Percentiles rank a stretch among this genome's conserved stretches.
Conservation (phyloP, 345 rosid species). For the Citrus trifoliata region DNA sequence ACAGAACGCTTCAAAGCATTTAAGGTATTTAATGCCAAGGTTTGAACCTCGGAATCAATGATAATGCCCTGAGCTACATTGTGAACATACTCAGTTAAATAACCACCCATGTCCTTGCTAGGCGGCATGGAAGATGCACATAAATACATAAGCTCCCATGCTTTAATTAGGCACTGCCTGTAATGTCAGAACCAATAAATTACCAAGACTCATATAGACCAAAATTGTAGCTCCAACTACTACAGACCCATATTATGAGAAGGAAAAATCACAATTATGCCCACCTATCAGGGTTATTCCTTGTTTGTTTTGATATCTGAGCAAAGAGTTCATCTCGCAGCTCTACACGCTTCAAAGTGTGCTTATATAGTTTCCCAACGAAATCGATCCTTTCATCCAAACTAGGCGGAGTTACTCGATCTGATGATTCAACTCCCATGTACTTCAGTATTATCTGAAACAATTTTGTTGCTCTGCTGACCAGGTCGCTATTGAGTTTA, state of each 20-base stretch:
- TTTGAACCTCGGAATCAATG: constrained; percentile 74
- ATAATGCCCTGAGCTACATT: constrained; percentile 64
- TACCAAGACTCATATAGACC: constrained; percentile 4
- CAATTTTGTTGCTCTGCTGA: constrained; percentile 80
- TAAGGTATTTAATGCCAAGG: constrained; percentile 74
- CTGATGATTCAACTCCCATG: constrained; percentile 91
- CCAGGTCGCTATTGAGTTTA: constrained; percentile 75
- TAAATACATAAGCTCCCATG: constrained; percentile 95
- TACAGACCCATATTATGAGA: background rate
- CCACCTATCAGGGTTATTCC: constrained; percentile 89
- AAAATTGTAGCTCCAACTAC: background rate
- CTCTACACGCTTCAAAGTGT: constrained; percentile 84
- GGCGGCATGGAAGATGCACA: constrained; percentile 99
- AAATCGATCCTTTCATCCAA: constrained; percentile 87
- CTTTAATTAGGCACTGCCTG: constrained; percentile 82
- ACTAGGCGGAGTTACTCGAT: constrained; percentile 62
- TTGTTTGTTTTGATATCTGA: constrained; percentile 94
- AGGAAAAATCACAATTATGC: background rate
- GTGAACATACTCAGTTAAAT: constrained; percentile 87
- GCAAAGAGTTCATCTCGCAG: constrained; percentile 97
- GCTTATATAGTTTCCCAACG: constrained; percentile 81
- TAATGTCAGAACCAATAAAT: constrained; percentile 5
- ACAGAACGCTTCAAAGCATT: constrained; percentile 89
- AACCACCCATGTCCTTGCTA: constrained; percentile 93
- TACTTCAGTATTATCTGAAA: constrained; percentile 86